Conservation (phyloP, 805 yeast genomes). For the Osmozyma mogii region DNA sequence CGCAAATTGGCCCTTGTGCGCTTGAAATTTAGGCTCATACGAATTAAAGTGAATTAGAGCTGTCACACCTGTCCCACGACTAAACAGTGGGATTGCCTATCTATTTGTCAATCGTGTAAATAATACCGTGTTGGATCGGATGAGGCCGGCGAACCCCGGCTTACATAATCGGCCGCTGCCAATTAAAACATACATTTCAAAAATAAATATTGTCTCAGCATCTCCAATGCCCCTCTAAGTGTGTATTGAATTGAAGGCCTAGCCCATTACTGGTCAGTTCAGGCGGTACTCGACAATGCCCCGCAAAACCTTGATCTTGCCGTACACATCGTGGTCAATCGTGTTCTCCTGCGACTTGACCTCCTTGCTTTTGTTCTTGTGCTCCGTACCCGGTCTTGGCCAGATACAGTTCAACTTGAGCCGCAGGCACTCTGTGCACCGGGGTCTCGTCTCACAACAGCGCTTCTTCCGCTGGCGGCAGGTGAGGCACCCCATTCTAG, state of each 20-base stretch:
- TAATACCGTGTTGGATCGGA: not conserved
- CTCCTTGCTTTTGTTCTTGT: slow-evolving; percentile 48
- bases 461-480: slow-evolving; percentile 73
- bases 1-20: too few species aligned
- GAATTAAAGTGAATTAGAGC: too few species aligned
- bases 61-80: too few species aligned
- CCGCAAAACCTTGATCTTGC: slow-evolving; percentile 52
- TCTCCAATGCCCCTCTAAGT: not conserved
- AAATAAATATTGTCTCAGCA: not conserved
- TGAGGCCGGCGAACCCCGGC: not conserved
- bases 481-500: slow-evolving; percentile 69
- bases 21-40: too few species aligned
- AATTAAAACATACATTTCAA: too few species aligned
- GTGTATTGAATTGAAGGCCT: too few species aligned
- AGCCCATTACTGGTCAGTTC: slow-evolving; percentile 4
- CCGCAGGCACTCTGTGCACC: slow-evolving; percentile 61
- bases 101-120: not conserved
- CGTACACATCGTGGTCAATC: slow-evolving; percentile 47
- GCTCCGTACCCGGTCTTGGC: slow-evolving; percentile 67
- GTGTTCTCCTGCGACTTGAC: slow-evolving; percentile 42
- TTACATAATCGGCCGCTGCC: not conserved
- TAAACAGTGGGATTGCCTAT: not conserved
- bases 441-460: slow-evolving; percentile 66
- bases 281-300: slow-evolving; percentile 49
- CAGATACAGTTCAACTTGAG: slow-evolving; percentile 59